A percentile compares a stretch with the other conserved stretches of the same genome.
Evolutionary conservation across 2,329 filamentous ascomycete species (phyloP).

Genomic region (Talaromyces sp.): DNA sequence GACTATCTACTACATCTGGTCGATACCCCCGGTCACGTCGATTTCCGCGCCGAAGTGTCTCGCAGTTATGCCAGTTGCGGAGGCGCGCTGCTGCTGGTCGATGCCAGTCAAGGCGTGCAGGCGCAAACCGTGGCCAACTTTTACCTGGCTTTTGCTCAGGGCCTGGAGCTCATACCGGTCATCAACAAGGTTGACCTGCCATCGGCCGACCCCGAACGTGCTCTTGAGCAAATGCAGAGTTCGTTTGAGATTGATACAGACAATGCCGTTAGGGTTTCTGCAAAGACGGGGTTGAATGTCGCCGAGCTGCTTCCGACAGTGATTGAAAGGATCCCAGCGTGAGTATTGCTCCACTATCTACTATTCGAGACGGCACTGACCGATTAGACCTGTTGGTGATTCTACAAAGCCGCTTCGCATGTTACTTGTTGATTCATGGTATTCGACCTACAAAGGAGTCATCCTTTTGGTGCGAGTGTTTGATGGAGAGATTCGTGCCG

Average conservation of each 20-base stretch:
- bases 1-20: constrained; percentile 95
- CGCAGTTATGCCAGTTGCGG: constrained; percentile 94
- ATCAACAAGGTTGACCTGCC: constrained; percentile 96
- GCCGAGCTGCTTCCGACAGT: constrained; percentile 76
- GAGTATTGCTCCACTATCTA: constrained; percentile 17
- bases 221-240: constrained; percentile 76
- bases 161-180: constrained; percentile 78
- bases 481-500: constrained; percentile 75
- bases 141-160: constrained; percentile 92
- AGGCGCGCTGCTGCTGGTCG: constrained; percentile 84
- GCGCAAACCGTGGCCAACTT: constrained; percentile 99
- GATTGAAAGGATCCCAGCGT: constrained; percentile 73
- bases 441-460: constrained; percentile 91
- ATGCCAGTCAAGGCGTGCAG: constrained; percentile 94
- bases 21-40: constrained; percentile 94
- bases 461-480: constrained; percentile 88
- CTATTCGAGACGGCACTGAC: constrained; percentile 2
- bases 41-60: constrained; percentile 94
- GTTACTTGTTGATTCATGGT: constrained; percentile 95
- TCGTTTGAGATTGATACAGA: constrained; percentile 83
- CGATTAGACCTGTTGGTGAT: constrained; percentile 62
- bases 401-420: constrained; percentile 68
- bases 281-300: constrained; percentile 90
- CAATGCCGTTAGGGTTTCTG: constrained; percentile 73
- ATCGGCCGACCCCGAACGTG: constrained; percentile 79